phyloP scores from a whole-genome alignment of 805 yeast species.

The Teunomyces aglyptinius region DNA sequence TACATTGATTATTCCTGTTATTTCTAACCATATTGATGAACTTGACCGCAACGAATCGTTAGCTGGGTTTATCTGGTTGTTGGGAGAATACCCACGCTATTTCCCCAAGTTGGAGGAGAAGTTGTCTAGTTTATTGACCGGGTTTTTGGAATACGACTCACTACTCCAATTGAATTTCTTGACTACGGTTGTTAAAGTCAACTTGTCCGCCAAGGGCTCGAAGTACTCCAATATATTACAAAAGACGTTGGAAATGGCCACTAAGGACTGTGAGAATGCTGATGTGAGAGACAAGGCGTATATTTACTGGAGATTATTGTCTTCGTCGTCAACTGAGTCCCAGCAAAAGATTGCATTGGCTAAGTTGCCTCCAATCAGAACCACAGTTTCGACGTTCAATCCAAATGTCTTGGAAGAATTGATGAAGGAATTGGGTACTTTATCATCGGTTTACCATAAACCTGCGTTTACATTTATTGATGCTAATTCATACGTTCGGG shows the following conservation, averaged over 20 bases:
- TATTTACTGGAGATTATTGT: conserved; percentile 75
- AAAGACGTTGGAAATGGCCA: conserved; percentile 57
- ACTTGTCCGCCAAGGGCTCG: conserved; percentile 21
- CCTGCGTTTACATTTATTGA: conserved; percentile 64
- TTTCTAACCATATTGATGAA: conserved; percentile 47
- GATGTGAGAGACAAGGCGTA: conserved; percentile 81
- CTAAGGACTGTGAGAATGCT: conserved; percentile 64
- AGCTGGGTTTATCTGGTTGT: conserved; percentile 63
- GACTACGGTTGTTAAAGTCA: conserved; percentile 61
- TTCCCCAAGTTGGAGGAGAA: conserved; percentile 53
- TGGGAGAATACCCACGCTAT: conserved; percentile 68
- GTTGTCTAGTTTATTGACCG: conserved; percentile 46
- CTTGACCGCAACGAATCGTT: conserved; percentile 50
- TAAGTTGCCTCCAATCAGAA: conserved; percentile 66
- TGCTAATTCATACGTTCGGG: conserved; percentile 6
- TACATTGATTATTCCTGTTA: conserved; percentile 54
- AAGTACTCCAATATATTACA: conserved; percentile 49
- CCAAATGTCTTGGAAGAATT: conserved; percentile 66
- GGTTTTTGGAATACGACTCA: conserved; percentile 59
- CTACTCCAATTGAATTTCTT: conserved; percentile 58
- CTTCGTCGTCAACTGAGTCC: conserved; percentile 40
- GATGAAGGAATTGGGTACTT: conserved; percentile 72
- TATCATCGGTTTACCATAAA: conserved; percentile 86
- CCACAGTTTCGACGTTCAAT: conserved; percentile 71
- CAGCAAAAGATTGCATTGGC: conserved; percentile 57